A percentile compares a stretch with the other conserved stretches of the same genome.
phyloP scores from a whole-genome alignment of 352 stramenopile genomes.

The Blastocystis sp. region DNA sequence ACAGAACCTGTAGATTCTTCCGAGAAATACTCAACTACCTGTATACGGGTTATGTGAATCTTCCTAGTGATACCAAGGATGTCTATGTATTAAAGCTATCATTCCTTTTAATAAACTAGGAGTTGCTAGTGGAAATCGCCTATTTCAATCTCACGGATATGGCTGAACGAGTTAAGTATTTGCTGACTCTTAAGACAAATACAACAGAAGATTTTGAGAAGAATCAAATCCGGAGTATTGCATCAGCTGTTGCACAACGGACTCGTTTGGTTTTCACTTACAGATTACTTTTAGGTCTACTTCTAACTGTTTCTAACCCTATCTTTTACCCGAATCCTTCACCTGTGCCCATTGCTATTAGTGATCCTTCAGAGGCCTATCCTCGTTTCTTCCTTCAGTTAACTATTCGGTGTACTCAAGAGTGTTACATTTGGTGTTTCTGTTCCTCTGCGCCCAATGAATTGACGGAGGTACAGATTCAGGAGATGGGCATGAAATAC shows the following conservation, averaged over 20 bases:
- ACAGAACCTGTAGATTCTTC: slow-evolving; percentile 12
- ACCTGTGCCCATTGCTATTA: background rate
- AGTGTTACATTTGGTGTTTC: background rate
- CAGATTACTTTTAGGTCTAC: background rate
- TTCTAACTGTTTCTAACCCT: background rate
- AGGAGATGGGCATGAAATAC: background rate
- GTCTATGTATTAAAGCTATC: background rate
- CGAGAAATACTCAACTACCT: background rate
- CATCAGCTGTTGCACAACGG: background rate
- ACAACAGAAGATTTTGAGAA: background rate
- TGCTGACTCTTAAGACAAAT: background rate
- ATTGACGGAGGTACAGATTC: background rate
- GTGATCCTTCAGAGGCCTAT: background rate
- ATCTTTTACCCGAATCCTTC: background rate
- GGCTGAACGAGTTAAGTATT: slow-evolving; percentile 2
- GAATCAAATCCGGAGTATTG: background rate
- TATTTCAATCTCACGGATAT: slow-evolving; percentile 34
- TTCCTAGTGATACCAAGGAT: background rate
- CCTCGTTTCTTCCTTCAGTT: background rate
- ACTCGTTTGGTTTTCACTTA: background rate
- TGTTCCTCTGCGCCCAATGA: background rate
- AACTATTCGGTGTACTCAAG: background rate
- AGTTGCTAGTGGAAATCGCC: slow-evolving; percentile 21
- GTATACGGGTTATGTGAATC: background rate
- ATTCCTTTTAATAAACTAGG: background rate